Conservation (phyloP, 352 stramenopile genomes). For the Pythium graminicola region DNA sequence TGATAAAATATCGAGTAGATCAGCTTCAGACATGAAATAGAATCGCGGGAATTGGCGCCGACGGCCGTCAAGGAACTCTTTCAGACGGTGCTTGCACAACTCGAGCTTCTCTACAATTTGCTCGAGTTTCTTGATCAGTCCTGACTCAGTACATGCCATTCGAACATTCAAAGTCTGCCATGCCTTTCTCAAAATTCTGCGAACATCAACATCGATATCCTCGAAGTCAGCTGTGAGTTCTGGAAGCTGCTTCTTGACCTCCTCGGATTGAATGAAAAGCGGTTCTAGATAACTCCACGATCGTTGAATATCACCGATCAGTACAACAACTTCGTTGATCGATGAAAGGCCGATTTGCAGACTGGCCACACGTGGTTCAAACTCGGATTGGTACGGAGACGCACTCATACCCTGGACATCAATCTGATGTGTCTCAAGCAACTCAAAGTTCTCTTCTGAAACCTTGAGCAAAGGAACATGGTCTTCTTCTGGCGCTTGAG, state of each 20-base stretch:
- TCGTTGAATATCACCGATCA: slow-evolving; percentile 94
- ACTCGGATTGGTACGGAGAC: slow-evolving; percentile 87
- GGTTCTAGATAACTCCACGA: slow-evolving; percentile 96
- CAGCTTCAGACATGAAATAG: slow-evolving; percentile 87
- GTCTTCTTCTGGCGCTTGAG: slow-evolving; percentile 81
- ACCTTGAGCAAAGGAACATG: slow-evolving; percentile 80
- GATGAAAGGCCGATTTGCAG: slow-evolving; percentile 88
- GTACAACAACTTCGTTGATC: slow-evolving; percentile 76
- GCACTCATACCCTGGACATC: slow-evolving; percentile 86
- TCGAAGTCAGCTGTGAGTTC: slow-evolving; percentile 84
- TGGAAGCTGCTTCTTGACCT: slow-evolving; percentile 87
- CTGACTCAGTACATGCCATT: slow-evolving; percentile 66
- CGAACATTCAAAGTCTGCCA: slow-evolving; percentile 79
- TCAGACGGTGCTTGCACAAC: slow-evolving; percentile 84
- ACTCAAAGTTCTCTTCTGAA: slow-evolving; percentile 81
- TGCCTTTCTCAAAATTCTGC: slow-evolving; percentile 86
- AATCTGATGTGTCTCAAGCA: slow-evolving; percentile 78
- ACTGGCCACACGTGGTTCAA: slow-evolving; percentile 83
- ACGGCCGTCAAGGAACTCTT: slow-evolving; percentile 89
- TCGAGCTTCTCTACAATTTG: slow-evolving; percentile 86
- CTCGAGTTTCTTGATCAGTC: slow-evolving; percentile 70
- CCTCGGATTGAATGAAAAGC: slow-evolving; percentile 94
- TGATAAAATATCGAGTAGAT: slow-evolving; percentile 78
- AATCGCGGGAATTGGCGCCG: slow-evolving; percentile 88
- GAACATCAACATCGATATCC: slow-evolving; percentile 86